Base-by-base conservation (phyloP, 2,329 filamentous ascomycete species). In the Scortechinia acanthostroma region DNA sequence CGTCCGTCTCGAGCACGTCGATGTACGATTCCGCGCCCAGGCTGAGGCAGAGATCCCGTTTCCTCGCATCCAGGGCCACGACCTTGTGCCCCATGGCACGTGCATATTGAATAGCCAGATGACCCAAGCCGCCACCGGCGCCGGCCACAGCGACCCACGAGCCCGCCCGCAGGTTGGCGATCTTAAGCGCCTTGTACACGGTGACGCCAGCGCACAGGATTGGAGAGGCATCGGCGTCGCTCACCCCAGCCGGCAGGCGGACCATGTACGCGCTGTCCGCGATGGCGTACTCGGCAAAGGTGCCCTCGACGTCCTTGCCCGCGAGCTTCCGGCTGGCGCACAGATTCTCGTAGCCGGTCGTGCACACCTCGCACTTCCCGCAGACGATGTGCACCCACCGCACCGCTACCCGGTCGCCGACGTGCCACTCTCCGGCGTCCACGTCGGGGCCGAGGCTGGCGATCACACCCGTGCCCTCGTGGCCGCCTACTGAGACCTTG, bases 351-450 rank as follows among this genome's bases (percentile, higher is more conserved):
- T 87, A 80, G 19, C 73, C 58, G 49, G 74, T 69, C 57, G 81
- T 76, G 64, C 83, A 87, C 68, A 83, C 86, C 52, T 78, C 74
- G 59, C 83, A 88, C 19, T 68, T 55, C 43, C 86, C 65, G 58
- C 83, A 87, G 16, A 78, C 76, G 33, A 80, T 79, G 56, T 86
- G 85, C 54, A 87, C 66, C 83, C 83, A 87, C 64, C 76, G 86
- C 52, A 88, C 71, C 55, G 83, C 83, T 33, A 74, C 83, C 50
- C 83, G 69, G 51, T 86, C 81, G 45, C 83, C 83, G 56, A 86
- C 70, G 43, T 50, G 33, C 21, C 46, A n/a, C 51, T 83, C 68
- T 45, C 85, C 65, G 48, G 83, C 80, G 0, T 70, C 60, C 37
- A 83, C 81, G 10, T 84, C 66, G 3, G 77, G 66, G 46, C 83